Evolutionary conservation across 257 asterid species (phyloP).

Genomic region (Ajuga chamaepitys): DNA sequence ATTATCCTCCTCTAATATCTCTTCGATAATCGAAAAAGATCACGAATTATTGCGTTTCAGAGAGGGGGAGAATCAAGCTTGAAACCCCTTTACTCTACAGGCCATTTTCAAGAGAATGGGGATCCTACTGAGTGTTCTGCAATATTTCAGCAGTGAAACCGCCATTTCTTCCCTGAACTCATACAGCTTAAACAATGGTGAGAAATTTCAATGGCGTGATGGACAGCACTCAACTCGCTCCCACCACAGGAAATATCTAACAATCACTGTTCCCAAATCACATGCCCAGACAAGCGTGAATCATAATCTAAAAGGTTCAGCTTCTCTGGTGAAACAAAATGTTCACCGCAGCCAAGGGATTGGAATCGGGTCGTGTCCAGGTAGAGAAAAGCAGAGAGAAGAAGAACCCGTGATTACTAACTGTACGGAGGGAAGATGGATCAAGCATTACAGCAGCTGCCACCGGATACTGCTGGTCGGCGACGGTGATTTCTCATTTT

Average conservation of each 20-base stretch:
- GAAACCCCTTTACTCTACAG: too few relatives aligned
- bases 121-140: too few relatives aligned
- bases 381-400: too few relatives aligned
- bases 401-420: background rate
- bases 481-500: constrained; percentile 38
- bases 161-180: background rate
- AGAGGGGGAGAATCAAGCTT: background rate
- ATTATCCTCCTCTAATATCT: background rate
- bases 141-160: background rate
- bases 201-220: too few relatives aligned
- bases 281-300: background rate
- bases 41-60: background rate
- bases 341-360: background rate
- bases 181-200: background rate
- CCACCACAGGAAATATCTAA: background rate
- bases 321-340: background rate
- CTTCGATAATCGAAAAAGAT: background rate
- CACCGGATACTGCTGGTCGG: constrained; percentile 32
- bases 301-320: background rate
- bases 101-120: too few relatives aligned
- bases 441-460: constrained; percentile 21
- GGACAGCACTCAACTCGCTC: background rate
- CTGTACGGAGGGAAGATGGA: constrained; percentile 10
- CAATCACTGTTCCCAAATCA: background rate
- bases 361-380: too few relatives aligned